Conservation (phyloP, 306 rosid genomes). For the Gillenia trifoliata region DNA sequence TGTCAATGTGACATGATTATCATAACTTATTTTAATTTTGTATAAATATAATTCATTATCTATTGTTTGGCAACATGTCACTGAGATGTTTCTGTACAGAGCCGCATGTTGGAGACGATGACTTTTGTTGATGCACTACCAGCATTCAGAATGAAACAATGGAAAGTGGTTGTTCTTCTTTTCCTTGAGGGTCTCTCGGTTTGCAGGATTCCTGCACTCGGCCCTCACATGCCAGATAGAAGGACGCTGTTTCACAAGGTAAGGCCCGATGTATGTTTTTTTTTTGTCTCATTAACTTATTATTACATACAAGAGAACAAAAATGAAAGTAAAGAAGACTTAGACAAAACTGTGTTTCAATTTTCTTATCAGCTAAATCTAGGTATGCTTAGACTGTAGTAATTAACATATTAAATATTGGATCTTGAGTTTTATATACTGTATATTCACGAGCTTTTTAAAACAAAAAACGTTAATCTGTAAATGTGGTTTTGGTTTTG, state of each 20-base stretch:
- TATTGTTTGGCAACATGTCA: conserved; percentile 16
- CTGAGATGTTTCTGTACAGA: conserved; percentile 37
- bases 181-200: conserved; percentile 80
- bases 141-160: conserved; percentile 77
- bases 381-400: not conserved
- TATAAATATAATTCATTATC: not conserved
- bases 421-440: not conserved
- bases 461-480: not conserved
- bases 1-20: not conserved
- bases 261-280: not conserved
- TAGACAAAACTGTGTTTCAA: not conserved
- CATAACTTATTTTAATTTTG: not conserved
- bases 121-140: conserved; percentile 81
- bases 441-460: not conserved
- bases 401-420: not conserved
- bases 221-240: conserved; percentile 54
- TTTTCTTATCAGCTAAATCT: not conserved
- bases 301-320: not conserved
- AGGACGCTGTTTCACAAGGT: conserved; percentile 67
- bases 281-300: conserved; percentile 11
- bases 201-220: conserved; percentile 63
- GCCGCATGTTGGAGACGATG: conserved; percentile 73
- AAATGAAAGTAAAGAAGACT: not conserved
- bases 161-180: conserved; percentile 81
- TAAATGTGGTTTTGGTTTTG: conserved; percentile 27